These are phyloP conservation scores for Oryza longistaminata DNA, from an alignment of 176 grass and related monocot genomes.

Conservation along the genomic window DNA sequence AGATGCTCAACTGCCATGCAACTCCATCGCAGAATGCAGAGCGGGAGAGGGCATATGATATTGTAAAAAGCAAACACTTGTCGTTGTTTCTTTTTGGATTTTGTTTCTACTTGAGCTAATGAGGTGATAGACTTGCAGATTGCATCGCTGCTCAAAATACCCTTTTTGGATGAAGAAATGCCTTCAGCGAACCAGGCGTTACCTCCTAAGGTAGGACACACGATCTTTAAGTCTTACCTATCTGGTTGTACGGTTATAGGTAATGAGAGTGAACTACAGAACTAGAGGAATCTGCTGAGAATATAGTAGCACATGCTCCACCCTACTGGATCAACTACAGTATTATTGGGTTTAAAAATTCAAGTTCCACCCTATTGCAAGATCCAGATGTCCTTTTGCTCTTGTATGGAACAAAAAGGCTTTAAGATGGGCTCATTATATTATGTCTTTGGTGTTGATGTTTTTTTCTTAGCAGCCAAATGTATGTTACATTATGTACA, in stretches of 20 bases:
- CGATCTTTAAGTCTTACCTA: neutral
- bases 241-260: neutral
- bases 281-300: neutral
- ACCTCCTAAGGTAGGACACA: constrained; percentile 63
- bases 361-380: neutral
- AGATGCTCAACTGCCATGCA: constrained; percentile 68
- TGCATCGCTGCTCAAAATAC: constrained; percentile 85
- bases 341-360: neutral
- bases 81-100: constrained; percentile 13
- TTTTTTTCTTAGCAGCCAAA: neutral
- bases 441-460: neutral
- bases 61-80: constrained; percentile 50
- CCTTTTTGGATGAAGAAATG: constrained; percentile 79
- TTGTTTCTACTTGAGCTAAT: constrained; percentile 16
- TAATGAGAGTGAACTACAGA: neutral
- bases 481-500: neutral
- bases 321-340: neutral
- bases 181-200: constrained; percentile 50
- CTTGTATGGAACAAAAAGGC: neutral
- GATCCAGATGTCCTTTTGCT: neutral
- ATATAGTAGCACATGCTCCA: neutral
- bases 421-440: neutral
- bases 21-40: constrained; percentile 59
- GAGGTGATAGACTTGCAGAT: constrained; percentile 46
- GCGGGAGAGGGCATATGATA: constrained; percentile 87